Evolutionary conservation across 768 basidiomycete species (phyloP).

Genomic region (Boletus subcaerulescens): DNA sequence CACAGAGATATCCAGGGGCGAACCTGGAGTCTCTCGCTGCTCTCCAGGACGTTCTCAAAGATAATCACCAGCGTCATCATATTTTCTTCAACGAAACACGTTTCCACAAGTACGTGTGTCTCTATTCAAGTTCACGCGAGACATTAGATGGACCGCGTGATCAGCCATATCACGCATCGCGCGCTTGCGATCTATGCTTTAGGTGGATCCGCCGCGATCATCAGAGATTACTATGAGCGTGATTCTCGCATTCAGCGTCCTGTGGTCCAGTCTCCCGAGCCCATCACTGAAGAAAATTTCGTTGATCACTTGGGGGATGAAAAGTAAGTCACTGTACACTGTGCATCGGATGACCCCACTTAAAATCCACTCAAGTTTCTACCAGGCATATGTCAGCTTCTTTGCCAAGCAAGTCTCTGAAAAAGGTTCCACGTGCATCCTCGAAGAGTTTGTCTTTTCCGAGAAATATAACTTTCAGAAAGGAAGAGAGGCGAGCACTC

Average conservation of each 20-base stretch:
- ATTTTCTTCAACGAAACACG: conserved; percentile 44
- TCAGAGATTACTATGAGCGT: conserved; percentile 26
- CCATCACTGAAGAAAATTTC: conserved; percentile 24
- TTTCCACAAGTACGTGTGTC: conserved; percentile 49
- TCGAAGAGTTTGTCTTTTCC: conserved; percentile 33
- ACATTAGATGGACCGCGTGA: not conserved
- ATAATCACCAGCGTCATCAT: conserved; percentile 48
- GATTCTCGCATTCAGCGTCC: conserved; percentile 22
- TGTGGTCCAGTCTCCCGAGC: conserved; percentile 23
- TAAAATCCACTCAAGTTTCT: conserved; percentile 17
- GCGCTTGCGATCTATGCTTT: conserved; percentile 28
- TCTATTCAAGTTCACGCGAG: not conserved
- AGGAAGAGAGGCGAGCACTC: conserved; percentile 13
- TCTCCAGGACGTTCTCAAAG: conserved; percentile 38
- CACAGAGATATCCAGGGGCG: conserved; percentile 30
- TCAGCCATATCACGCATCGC: conserved; percentile 31
- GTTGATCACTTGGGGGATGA: conserved; percentile 23
- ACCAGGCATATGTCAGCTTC: conserved; percentile 27
- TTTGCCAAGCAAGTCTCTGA: conserved; percentile 17
- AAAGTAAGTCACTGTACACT: conserved; percentile 11
- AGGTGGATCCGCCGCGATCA: conserved; percentile 22
- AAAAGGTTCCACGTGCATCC: conserved; percentile 11
- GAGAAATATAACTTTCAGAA: conserved; percentile 24
- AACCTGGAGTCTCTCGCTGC: conserved; percentile 19
- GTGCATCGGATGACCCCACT: not conserved